Base-by-base conservation (phyloP, 805 yeast genomes). In the Scheffersomyces spartinae region DNA sequence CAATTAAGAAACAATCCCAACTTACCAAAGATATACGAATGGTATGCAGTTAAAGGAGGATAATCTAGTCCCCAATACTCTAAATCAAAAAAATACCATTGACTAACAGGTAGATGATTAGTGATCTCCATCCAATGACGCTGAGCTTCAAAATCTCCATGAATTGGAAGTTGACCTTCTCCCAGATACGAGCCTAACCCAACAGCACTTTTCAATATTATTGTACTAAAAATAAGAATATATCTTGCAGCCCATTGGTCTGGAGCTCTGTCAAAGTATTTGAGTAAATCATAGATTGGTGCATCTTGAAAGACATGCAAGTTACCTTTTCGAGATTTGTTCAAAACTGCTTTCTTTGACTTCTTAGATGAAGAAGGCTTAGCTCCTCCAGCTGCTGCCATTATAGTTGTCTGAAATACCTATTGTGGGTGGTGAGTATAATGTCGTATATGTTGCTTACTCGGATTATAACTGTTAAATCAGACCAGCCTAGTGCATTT, bases 101-200 rank as follows among this genome's bases (percentile, higher is more conserved):
- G 39, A 0, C 56, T 49, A 1, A 83, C 50, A 0, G 95, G 91
- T 25, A 86, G 48, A 38, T 74, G 72, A 20, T 64, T 72, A 1
- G 97, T 88, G 27, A 88, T 61, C 47, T 91, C 98, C 70, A 91
- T 66, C 98, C 98, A 91, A 49, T 88, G 98, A 37, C 98, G 68
- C 49, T 91, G 98, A 0, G 97, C 97, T 49, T 91, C 98, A 43
- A 91, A 88, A 47, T 91, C 98, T 5, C 98, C 98, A 57, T 61
- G 74, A 71, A 83, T 71, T 4, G 97, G 97, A 6, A 80, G 73
- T 2, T 62, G 55, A 6, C 54, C 53, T 33, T 50, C 47, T 0
- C 98, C 98, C 13, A 94, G 83, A 44, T 72, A 86, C 4, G 84
- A 67, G 1, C 97, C 98, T 18, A 86, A 58, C 0, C 95, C 95